Evolutionary conservation across 2,329 filamentous ascomycete genomes (phyloP), one percentile per base, ranked within the genome.

Genomic region (Fusarium subglutinans): DNA sequence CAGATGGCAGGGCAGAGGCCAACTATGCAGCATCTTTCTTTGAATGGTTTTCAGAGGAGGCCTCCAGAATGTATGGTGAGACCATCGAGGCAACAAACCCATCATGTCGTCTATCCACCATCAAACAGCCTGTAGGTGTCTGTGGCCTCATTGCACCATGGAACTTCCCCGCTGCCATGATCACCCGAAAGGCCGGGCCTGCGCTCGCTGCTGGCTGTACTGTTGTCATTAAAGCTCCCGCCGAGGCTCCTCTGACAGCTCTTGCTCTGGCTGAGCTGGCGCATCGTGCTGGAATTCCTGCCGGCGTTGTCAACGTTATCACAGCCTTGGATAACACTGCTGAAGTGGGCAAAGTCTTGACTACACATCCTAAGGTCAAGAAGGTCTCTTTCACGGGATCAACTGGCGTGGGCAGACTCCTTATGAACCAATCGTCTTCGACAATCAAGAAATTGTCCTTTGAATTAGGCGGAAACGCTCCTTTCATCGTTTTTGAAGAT

Each of bases 221-320:
- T 7, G 89, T 94, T 87, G 94, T 98, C 3, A 91, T 91, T 73
- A 98, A 98, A 83, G 92, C 94, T 41, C 94, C 95, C 4, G 92
- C 92, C 43, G 95, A 98, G 85, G 97, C 95, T 8, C 95, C 95
- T 0, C 94, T 96, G 80, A 97, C 94, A 28, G 90, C 94, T 3
- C 91, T 97, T 53, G 95, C 95, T 6, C 83, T 98, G 35, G 93
- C 93, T 5, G 95, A 97, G 82, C 88, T 98, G 47, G 93, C 92
- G 12, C 89, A 93, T 78, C 91, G 95, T 38, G 95, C 95, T 20
- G 95, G 95, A 33, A 92, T 98, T 41, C 95, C 95, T 35, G 91
- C 91, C 76, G 95, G 95, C 47, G 95, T 97, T 3, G 89, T 98
- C 70, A 98, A 98, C 84, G 86, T 98, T 70, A 87, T 98, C 63